Conservation (phyloP, 2,329 filamentous ascomycete genomes). For the Aaosphaeria pasadenensis region DNA sequence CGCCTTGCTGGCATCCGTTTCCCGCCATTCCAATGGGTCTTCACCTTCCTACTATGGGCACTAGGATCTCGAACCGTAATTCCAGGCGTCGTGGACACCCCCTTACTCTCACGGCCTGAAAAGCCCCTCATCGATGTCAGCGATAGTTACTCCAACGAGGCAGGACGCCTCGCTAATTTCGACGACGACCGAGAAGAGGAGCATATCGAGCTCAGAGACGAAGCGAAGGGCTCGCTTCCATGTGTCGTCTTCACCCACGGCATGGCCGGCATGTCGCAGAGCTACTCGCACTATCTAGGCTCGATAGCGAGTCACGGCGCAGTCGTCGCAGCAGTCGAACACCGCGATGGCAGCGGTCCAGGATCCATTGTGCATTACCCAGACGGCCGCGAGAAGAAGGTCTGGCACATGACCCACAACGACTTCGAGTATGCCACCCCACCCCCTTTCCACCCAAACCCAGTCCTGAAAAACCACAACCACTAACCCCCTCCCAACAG, state of each 20-base stretch:
- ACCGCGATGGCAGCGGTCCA: conserved; percentile 47
- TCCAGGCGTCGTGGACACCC: conserved; percentile 43
- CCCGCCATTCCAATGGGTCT: conserved; percentile 33
- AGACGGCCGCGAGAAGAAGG: conserved; percentile 27
- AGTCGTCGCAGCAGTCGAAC: conserved; percentile 47
- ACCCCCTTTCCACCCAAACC: not conserved
- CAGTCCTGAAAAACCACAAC: conserved; percentile 4
- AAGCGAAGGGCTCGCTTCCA: conserved; percentile 31
- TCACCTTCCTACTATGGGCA: conserved; percentile 42
- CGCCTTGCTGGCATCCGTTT: conserved; percentile 40
- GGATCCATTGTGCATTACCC: conserved; percentile 40
- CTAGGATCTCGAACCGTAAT: conserved; percentile 42
- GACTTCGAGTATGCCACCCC: conserved; percentile 24
- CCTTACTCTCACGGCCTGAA: conserved; percentile 26
- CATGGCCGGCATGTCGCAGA: conserved; percentile 45
- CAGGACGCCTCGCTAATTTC: conserved; percentile 5
- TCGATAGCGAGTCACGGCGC: conserved; percentile 46
- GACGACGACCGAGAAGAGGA: conserved; percentile 9
- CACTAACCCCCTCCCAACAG: conserved; percentile 1
- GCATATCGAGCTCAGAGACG: conserved; percentile 6
- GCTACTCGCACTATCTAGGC: conserved; percentile 46
- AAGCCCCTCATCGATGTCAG: conserved; percentile 20
- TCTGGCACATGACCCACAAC: conserved; percentile 38
- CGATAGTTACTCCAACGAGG: conserved; percentile 5
- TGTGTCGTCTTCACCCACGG: conserved; percentile 48